Percentiles rank a stretch among this genome's conserved stretches.
Evolutionary conservation across 2,329 filamentous ascomycete genomes (phyloP).

Genomic region (Fusarium odoratissimum): DNA sequence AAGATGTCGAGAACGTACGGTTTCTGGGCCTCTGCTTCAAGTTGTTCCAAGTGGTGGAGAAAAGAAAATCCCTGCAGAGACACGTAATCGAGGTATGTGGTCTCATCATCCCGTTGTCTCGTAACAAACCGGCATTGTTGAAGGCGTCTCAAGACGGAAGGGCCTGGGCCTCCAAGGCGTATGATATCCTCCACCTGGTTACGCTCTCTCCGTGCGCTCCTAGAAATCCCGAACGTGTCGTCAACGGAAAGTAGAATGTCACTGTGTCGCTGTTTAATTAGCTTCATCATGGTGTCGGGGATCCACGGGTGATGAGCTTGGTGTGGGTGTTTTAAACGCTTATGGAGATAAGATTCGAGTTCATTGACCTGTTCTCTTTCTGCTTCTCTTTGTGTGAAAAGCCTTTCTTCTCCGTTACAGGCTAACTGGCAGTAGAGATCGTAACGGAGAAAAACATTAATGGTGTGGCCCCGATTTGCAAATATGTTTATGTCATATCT

Average conservation of each 20-base stretch:
- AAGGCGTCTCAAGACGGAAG: not conserved
- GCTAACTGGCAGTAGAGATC: not conserved
- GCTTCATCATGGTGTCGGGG: not conserved
- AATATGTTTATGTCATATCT: too few species aligned
- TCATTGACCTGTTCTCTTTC: not conserved
- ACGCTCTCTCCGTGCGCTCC: not conserved
- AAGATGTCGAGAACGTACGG: not conserved
- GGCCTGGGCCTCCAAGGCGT: not conserved
- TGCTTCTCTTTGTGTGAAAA: not conserved
- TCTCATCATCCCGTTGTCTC: accelerated
- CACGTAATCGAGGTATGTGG: not conserved
- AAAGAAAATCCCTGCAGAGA: not conserved
- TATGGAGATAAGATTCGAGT: not conserved
- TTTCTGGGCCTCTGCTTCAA: accelerated
- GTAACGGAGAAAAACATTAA: not conserved
- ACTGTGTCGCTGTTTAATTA: not conserved
- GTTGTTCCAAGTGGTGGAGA: not conserved
- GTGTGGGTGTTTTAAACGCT: not conserved
- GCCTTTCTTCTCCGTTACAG: not conserved
- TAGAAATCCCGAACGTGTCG: not conserved
- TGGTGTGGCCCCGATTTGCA: not conserved
- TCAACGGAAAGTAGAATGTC: accelerated
- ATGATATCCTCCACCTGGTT: not conserved
- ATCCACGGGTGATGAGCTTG: not conserved
- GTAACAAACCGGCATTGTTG: not conserved